Evolutionary conservation across 1,284 basidiomycete species (phyloP), one percentile per base, ranked within the genome.

Genomic region (Athelia psychrophila): DNA sequence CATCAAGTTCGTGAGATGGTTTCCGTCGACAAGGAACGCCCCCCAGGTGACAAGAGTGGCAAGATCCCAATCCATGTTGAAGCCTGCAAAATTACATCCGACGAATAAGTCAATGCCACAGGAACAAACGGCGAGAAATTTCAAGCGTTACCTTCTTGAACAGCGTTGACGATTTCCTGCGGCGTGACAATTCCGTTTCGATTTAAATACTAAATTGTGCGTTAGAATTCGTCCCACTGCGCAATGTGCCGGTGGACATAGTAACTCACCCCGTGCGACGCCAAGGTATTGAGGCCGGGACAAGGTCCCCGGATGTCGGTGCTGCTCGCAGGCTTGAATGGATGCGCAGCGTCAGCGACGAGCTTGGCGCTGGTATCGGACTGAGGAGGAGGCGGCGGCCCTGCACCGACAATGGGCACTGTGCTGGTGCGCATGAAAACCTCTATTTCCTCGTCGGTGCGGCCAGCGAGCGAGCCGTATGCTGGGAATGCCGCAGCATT

Each of bases 1-100:
- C 38, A 42, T 42, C 38, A 42, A 42, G n/a, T 42, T 42, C n/a
- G 38, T 42, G n/a, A 42, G 38, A n/a, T 42, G 38, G n/a, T 42
- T 42, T 6, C 38, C 38, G n/a, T 42, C 38, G n/a, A 42, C 38
- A 42, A 42, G 38, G 38, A 42, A 42, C 5, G 38, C 38, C 16
- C 38, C 38, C 38, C 38, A 42, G 9, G 38, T 22, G 8, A 42
- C 38, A 16, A 42, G 20, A n/a, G 20, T 22, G 8, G 38, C 38
- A 6, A 42, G n/a, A 42, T 42, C 38, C 16, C 20, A 18, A 22
- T 16, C 38, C 38, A 42, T 42, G 38, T 42, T 42, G 38, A 42
- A 42, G 9, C 38, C 38, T 42, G 20, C 20, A 42, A 8, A 42
- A 6, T 22, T 18, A 42, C n/a, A 35, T n/a, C 33, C 33, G 33